Base-by-base conservation (phyloP, 495 filamentous ascomycete species). In the Penicillium samsonianum region DNA sequence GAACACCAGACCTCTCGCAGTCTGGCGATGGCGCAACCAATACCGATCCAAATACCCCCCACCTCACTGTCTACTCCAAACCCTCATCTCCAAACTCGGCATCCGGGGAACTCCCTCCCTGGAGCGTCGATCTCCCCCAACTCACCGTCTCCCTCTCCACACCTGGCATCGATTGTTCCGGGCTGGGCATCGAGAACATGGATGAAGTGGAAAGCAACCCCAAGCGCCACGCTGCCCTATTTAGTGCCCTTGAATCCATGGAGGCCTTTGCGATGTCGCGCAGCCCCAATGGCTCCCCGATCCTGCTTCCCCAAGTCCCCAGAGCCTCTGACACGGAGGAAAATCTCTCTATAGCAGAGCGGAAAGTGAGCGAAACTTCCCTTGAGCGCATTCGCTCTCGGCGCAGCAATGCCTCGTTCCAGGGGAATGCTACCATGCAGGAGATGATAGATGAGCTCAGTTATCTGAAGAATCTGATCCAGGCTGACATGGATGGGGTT, bases 391-490 rank as follows among this genome's bases (percentile, higher is more conserved):
- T 37, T 20, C 48, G 44, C 25, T 66, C 63, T 31, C 68, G 58
- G 9, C 58, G 58, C 19, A 69, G 72, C 52, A 56, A 63, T 44
- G 58, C 60, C 11, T 65, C 63, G 11, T 45, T 71, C 33, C 38
- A 63, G 11, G 67, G 65, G 9, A 71, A 76, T 55, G 67, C 64
- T 17, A 73, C 73, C 10, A 78, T 82, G 71, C 70, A 75, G 55
- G 76, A 80, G 58, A 64, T 80, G 60, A 73, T 83, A 65, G 74
- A 81, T 55, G 80, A 83, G 50, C 59, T 83, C 38, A 78, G 75
- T 50, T 81, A 83, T 56, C 67, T 82, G 57, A 78, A 77, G 54
- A 71, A 73, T n/a, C 72, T 80, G 60, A 82, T 83, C 38, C 73
- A 77, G 51, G 65, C 69, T 59, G 71, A 72, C 43, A 62, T 68